phyloP scores from a whole-genome alignment of 116 monocot genomes.

The Cymodocea nodosa region DNA sequence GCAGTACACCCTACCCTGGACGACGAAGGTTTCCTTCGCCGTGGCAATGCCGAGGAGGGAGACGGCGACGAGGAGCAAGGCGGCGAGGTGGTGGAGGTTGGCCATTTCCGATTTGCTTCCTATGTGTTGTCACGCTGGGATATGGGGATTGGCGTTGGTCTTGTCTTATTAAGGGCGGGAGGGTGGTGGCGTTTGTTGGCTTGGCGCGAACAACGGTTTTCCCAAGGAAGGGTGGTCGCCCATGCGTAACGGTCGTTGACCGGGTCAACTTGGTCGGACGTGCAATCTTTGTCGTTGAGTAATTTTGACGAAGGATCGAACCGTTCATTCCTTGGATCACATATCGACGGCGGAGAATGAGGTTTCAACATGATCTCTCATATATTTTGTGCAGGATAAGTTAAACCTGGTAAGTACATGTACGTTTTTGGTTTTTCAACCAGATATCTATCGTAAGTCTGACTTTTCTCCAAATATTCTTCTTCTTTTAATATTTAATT shows the following conservation, averaged over 20 bases:
- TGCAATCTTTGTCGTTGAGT: too few species aligned
- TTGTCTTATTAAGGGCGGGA: neutral
- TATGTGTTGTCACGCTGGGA: neutral
- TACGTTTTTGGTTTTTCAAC: too few species aligned
- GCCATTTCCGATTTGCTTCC: neutral
- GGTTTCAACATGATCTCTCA: too few species aligned
- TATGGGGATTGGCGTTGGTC: neutral
- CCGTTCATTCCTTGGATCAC: too few species aligned
- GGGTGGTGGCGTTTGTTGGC: neutral
- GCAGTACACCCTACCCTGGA: slow-evolving; percentile 39
- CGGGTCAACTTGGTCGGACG: neutral
- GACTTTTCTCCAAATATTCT: too few species aligned
- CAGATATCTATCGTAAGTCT: too few species aligned
- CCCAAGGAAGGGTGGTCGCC: neutral
- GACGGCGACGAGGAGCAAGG: neutral
- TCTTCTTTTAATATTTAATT: too few species aligned
- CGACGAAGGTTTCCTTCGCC: slow-evolving; percentile 6
- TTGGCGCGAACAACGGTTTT: neutral
- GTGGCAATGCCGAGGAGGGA: neutral
- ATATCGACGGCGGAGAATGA: too few species aligned
- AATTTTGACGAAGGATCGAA: too few species aligned
- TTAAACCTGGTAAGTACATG: too few species aligned
- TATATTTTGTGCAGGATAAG: too few species aligned
- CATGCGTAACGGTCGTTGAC: too few species aligned
- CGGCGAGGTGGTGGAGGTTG: slow-evolving; percentile 1